These are phyloP conservation scores for Rhytidhysteron rufulum DNA, from an alignment of 2,329 filamentous ascomycete genomes.

Conservation along the genomic window DNA sequence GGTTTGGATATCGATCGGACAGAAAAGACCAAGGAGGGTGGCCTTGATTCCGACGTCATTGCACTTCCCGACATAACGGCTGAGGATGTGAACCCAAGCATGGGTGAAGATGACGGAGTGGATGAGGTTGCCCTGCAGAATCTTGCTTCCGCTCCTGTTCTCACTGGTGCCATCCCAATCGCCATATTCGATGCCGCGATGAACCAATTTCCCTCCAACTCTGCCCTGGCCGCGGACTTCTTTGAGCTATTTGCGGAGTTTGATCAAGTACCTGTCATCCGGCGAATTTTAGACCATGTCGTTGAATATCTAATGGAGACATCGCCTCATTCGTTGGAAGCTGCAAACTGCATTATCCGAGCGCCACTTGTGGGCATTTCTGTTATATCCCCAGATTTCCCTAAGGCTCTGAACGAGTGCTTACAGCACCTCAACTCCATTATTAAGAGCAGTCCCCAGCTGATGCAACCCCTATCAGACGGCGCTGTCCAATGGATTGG, in stretches of 20 bases:
- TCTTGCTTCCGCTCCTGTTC: slow-evolving; percentile 68
- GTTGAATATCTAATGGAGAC: slow-evolving; percentile 59
- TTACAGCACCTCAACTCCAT: slow-evolving; percentile 60
- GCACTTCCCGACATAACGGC: slow-evolving; percentile 57
- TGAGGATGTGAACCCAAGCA: slow-evolving; percentile 58
- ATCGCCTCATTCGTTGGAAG: slow-evolving; percentile 53
- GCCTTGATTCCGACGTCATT: slow-evolving; percentile 54
- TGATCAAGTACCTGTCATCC: slow-evolving; percentile 59
- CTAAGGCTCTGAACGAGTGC: slow-evolving; percentile 63
- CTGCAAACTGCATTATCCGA: slow-evolving; percentile 67
- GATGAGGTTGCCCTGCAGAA: slow-evolving; percentile 59
- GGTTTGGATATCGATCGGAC: slow-evolving; percentile 53
- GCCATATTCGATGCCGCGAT: slow-evolving; percentile 86
- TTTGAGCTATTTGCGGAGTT: slow-evolving; percentile 77
- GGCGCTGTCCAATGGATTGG: slow-evolving; percentile 49
- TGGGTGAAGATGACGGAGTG: slow-evolving; percentile 45
- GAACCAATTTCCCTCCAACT: slow-evolving; percentile 69
- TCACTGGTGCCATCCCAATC: slow-evolving; percentile 89
- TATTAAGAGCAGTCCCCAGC: slow-evolving; percentile 33
- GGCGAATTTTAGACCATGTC: slow-evolving; percentile 69
- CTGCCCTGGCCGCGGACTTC: slow-evolving; percentile 67
- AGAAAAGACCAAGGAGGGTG: slow-evolving; percentile 42
- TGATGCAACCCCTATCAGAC: slow-evolving; percentile 38
- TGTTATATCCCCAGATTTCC: slow-evolving; percentile 65
- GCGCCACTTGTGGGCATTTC: slow-evolving; percentile 66